These are phyloP conservation scores for Arabis hirsuta DNA, from an alignment of 345 rosid genomes.

Conservation along the genomic window DNA sequence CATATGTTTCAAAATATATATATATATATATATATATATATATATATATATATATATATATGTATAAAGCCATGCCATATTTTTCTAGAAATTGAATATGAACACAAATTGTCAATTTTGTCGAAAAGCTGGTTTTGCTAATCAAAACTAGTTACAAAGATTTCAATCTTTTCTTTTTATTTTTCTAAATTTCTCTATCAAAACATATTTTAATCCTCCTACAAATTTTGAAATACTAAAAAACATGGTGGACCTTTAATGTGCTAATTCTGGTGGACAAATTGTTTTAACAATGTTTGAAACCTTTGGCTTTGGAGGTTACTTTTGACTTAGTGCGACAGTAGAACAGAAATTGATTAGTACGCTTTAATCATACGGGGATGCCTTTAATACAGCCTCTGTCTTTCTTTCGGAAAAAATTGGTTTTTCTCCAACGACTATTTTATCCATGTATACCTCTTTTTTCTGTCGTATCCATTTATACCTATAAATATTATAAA, in stretches of 20 bases:
- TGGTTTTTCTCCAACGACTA: neutral
- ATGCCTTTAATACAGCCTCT: slow-evolving; percentile 33
- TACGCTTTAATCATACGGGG: slow-evolving; percentile 38
- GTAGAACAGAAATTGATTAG: slow-evolving; percentile 35
- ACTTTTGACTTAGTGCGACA: slow-evolving; percentile 44
- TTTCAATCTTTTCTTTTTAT: neutral
- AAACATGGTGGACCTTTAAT: slow-evolving; percentile 40
- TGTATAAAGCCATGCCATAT: neutral
- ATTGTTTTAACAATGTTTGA: slow-evolving; percentile 38
- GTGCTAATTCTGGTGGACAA: slow-evolving; percentile 33
- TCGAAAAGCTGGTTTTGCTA: neutral
- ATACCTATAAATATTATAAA: too few relatives aligned
- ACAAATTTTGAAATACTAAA: neutral
- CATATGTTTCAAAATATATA: neutral
- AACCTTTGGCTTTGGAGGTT: slow-evolving; percentile 40
- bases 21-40: too few relatives aligned
- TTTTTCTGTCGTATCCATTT: too few relatives aligned
- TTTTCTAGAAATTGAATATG: slow-evolving; percentile 23
- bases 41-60: too few relatives aligned
- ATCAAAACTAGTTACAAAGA: neutral
- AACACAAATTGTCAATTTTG: neutral
- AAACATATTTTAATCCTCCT: neutral
- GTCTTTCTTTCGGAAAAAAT: neutral
- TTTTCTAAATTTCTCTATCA: neutral
- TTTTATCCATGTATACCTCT: neutral